Conservation (phyloP, 345 rosid species). For the Salix udensis region DNA sequence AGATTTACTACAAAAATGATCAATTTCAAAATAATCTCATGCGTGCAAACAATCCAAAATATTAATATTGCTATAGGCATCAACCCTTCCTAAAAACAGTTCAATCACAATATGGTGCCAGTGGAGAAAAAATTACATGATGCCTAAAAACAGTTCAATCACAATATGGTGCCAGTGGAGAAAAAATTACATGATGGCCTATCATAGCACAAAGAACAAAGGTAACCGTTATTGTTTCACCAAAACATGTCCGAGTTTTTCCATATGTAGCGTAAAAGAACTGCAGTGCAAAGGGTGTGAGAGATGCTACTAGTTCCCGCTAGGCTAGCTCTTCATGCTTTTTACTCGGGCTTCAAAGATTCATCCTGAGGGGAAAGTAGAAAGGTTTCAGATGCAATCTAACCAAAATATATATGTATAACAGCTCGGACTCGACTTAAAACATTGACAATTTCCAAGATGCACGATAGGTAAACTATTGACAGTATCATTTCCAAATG, state of each 20-base stretch:
- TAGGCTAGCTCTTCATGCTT: constrained; percentile 15
- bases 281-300: neutral
- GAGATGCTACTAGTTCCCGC: constrained; percentile 6
- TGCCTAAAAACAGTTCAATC: neutral
- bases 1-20: too few relatives aligned
- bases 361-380: constrained; percentile 17
- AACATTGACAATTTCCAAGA: too few relatives aligned
- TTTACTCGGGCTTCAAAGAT: constrained; percentile 17
- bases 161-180: neutral
- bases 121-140: neutral
- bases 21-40: too few relatives aligned
- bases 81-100: neutral
- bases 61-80: too few relatives aligned
- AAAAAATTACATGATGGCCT: neutral
- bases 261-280: neutral
- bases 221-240: neutral
- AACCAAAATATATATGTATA: too few relatives aligned
- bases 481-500: neutral
- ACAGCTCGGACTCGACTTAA: too few relatives aligned
- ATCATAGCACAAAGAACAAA: neutral
- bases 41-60: too few relatives aligned
- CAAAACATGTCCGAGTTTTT: neutral
- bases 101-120: neutral
- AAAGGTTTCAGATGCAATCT: too few relatives aligned
- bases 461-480: neutral